Conservation (phyloP, 2,329 filamentous ascomycete genomes). For the Fusarium zealandicum region DNA sequence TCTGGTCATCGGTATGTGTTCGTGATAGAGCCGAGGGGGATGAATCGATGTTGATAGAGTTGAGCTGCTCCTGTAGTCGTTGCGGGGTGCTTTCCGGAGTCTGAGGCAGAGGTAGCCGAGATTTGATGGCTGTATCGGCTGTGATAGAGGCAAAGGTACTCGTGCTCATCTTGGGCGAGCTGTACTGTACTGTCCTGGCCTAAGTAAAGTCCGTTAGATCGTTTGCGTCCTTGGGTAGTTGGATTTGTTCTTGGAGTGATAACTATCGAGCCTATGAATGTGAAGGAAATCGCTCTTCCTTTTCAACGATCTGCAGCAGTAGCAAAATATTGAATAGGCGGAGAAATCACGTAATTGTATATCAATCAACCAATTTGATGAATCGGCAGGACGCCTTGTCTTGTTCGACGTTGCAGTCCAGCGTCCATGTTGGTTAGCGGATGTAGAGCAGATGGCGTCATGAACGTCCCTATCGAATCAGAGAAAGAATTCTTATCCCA, state of each 20-base stretch:
- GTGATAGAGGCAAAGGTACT: conserved; percentile 25
- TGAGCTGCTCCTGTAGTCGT: conserved; percentile 3
- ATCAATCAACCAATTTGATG: conserved; percentile 4
- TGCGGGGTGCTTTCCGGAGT: background rate
- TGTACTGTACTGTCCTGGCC: too few relatives aligned
- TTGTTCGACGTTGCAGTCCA: conserved; percentile 8
- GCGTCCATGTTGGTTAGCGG: conserved; percentile 4
- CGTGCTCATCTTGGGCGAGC: conserved; percentile 23
- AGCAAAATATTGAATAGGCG: background rate
- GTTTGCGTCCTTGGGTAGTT: background rate
- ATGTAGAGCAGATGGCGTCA: conserved; percentile 36
- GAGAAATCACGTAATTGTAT: conserved; percentile 15
- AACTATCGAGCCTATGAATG: background rate
- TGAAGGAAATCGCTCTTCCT: background rate
- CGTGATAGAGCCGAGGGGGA: conserved; percentile 8
- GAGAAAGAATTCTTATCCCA: conserved; percentile 17
- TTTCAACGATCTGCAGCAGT: conserved; percentile 14
- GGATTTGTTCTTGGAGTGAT: background rate
- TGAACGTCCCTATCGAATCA: conserved; percentile 33
- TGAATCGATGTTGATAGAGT: conserved; percentile 2
- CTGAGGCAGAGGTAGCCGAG: conserved; percentile 1
- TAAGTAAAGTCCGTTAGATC: background rate
- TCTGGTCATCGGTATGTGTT: conserved; percentile 2
- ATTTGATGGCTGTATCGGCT: conserved; percentile 19
- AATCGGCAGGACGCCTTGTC: conserved; percentile 7